Evolutionary conservation across 2,329 filamentous ascomycete genomes (phyloP).

Genomic region (Dactylella cylindrospora): DNA sequence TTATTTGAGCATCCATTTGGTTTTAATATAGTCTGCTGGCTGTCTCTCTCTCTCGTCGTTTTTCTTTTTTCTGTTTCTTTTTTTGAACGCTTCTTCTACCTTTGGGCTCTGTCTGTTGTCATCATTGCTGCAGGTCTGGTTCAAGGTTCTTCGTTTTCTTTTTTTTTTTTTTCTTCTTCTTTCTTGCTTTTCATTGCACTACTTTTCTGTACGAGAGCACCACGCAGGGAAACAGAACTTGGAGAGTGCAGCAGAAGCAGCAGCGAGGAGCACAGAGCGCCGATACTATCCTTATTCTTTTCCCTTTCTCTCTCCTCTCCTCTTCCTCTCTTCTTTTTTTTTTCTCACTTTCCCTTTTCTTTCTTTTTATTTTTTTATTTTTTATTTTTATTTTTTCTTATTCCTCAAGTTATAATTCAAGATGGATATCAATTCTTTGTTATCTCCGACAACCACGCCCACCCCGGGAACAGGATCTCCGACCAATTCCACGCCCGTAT

Average conservation of each 20-base stretch:
- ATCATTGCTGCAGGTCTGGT: constrained; percentile 17
- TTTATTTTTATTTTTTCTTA: background rate
- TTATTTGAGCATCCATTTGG: too few species aligned
- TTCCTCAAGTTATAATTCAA: constrained; percentile 3
- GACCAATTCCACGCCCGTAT: constrained; percentile 42
- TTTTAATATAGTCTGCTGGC: too few species aligned
- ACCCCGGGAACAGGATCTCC: constrained; percentile 41
- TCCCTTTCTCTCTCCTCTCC: constrained; percentile 3
- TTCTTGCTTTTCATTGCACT: constrained; percentile 1
- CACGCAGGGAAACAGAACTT: too few species aligned
- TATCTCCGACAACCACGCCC: constrained; percentile 43
- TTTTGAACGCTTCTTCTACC: background rate
- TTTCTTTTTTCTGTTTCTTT: constrained; percentile 4
- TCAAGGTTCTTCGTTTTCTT: background rate
- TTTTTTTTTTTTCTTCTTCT: constrained; percentile 2
- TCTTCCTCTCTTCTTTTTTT: background rate
- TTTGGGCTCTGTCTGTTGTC: constrained; percentile 31
- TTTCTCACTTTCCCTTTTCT: background rate
- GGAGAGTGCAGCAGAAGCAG: constrained; percentile 1
- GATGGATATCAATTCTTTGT: constrained; percentile 42
- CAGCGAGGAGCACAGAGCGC: background rate
- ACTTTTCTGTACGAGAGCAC: too few species aligned
- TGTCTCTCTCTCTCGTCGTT: background rate
- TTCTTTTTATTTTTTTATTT: background rate
- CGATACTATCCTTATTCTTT: background rate